Conservation (phyloP, 2,329 filamentous ascomycete species). For the Stagonosporopsis tanaceti region DNA sequence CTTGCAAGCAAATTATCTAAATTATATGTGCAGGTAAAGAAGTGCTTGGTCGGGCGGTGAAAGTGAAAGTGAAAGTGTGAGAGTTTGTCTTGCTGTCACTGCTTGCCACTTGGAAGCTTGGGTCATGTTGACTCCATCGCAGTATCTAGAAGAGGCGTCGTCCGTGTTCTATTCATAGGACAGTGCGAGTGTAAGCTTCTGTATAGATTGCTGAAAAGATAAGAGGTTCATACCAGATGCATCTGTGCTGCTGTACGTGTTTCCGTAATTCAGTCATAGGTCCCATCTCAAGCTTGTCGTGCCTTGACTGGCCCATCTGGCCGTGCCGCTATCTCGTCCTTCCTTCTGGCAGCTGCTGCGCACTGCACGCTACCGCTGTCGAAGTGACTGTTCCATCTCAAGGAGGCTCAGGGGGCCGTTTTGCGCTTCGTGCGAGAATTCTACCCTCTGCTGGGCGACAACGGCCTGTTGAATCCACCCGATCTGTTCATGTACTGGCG, state of each 20-base stretch:
- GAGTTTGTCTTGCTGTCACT: no score
- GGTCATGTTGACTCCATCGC: no score
- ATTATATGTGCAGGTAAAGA: no score
- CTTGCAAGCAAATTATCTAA: no score
- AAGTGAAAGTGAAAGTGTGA: no score
- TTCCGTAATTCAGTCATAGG: not conserved
- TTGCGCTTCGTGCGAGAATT: not conserved
- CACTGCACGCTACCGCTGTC: not conserved
- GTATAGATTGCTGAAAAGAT: not conserved
- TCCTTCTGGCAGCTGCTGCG: not conserved
- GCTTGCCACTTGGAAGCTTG: no score
- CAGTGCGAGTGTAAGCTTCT: no score
- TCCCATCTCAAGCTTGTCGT: not conserved
- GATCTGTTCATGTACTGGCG: constrained; percentile 94
- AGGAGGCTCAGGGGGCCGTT: not conserved
- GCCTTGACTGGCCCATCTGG: not conserved
- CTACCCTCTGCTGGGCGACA: constrained; percentile 58
- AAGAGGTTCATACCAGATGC: not conserved
- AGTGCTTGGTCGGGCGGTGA: no score
- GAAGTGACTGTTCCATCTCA: not conserved
- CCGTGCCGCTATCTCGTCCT: not conserved
- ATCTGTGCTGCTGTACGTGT: not conserved
- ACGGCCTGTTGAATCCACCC: constrained; percentile 81
- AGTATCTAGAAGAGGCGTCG: no score
- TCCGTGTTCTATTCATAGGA: no score